Base-by-base conservation (phyloP, 1,284 basidiomycete species). In the Vanrija sp. region DNA sequence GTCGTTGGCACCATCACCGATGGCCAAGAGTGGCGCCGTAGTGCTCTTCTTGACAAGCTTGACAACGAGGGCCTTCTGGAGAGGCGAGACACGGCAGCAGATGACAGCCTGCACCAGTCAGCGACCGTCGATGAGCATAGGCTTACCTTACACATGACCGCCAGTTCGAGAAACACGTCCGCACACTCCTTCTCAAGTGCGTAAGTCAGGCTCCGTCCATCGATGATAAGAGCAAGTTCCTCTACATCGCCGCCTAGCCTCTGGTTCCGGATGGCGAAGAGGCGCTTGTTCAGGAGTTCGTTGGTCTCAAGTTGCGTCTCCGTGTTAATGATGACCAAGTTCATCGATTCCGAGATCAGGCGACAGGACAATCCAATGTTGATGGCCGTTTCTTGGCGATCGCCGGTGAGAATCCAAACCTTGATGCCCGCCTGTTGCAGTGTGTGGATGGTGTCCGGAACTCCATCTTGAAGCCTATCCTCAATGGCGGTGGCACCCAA, bases 361-460 rank as follows among this genome's bases (percentile, higher is more conserved):
- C 92, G 85, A 79, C 95, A 98, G 2, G 91, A 94, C 82, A 98
- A 86, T 49, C 96, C 96, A 62, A 99, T 98, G 69, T 98, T 98
- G 79, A 98, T 98, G 14, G 96, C 96, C 2, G 96, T 99, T 78
- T 99, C 96, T 79, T 98, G 95, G 60, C 95, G 81, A 76, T 99
- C 96, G 2, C 96, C 96, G 1, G 96, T 98, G 48, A 98, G 78
- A 10, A 99, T 93, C 96, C 96, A 99, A 38, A 98, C 87, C 82
- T 98, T 98, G 79, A 99, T 98, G 0, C 96, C 96, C 26, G 95
- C 95, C 82, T 89, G 91, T 71, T 98, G 96, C 42, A 99, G 77
- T 2, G 93, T 98, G 71, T 98, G 93, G 57, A 99, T 98, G 3
- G 96, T 88, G 68, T 98, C 96, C 0, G 96, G 96, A 0, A 99